These are phyloP conservation scores for Microthyrium microscopicum DNA, from an alignment of 2,329 filamentous ascomycete species.

Conservation along the genomic window DNA sequence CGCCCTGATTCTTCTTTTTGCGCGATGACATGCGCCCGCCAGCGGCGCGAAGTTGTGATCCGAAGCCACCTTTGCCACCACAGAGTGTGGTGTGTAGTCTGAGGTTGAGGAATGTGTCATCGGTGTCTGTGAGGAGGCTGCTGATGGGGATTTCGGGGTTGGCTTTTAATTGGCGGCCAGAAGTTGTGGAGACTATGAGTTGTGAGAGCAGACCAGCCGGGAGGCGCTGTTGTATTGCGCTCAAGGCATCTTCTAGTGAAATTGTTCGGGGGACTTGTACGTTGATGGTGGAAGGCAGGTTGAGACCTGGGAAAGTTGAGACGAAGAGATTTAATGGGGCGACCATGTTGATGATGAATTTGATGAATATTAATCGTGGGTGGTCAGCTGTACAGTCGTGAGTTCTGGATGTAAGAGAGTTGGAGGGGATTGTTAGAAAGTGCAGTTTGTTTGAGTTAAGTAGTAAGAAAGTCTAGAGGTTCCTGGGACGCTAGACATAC, in stretches of 20 bases:
- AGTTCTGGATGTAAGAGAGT: too few relatives aligned
- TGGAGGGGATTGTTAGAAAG: too few relatives aligned
- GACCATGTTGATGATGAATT: neutral
- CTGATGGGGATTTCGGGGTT: slow-evolving; percentile 38
- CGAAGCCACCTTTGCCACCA: slow-evolving; percentile 95
- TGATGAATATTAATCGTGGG: neutral
- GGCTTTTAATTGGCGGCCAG: slow-evolving; percentile 51
- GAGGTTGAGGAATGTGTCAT: slow-evolving; percentile 62
- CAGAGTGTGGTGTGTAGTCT: slow-evolving; percentile 64
- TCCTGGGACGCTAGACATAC: too few relatives aligned
- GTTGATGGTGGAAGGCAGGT: slow-evolving; percentile 65
- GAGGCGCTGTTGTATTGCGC: slow-evolving; percentile 38
- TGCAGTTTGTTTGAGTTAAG: too few relatives aligned
- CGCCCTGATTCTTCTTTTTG: slow-evolving; percentile 68
- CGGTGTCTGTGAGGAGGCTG: slow-evolving; percentile 37
- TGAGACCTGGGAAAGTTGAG: slow-evolving; percentile 67
- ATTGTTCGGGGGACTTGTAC: slow-evolving; percentile 53
- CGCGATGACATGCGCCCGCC: slow-evolving; percentile 96
- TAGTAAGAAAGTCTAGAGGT: too few relatives aligned
- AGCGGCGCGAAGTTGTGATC: slow-evolving; percentile 87
- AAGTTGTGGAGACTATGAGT: slow-evolving; percentile 67
- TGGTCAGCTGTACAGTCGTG: too few relatives aligned
- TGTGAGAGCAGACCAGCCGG: slow-evolving; percentile 32
- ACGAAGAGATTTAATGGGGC: slow-evolving; percentile 51
- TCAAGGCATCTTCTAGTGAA: slow-evolving; percentile 54